phyloP scores from a whole-genome alignment of 2,329 filamentous ascomycete species.

The Lomentospora prolificans region DNA sequence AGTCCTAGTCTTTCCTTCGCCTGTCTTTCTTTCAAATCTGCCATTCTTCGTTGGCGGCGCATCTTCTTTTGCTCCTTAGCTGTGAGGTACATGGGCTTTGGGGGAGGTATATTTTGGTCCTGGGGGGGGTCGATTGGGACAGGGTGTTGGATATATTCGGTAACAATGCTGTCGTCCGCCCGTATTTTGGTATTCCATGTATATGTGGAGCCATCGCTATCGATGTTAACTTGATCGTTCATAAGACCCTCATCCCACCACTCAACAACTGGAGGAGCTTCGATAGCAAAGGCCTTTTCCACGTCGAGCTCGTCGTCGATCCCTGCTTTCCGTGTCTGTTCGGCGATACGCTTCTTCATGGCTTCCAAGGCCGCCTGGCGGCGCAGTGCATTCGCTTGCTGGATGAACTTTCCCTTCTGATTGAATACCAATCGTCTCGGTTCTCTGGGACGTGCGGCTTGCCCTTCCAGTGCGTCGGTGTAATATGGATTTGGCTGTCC shows the following conservation, averaged over 20 bases:
- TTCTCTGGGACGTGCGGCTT: conserved; percentile 47
- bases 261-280: conserved; percentile 77
- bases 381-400: conserved; percentile 81
- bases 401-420: conserved; percentile 93
- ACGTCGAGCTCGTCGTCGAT: conserved; percentile 84
- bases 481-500: conserved; percentile 63
- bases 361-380: conserved; percentile 82
- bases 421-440: conserved; percentile 80
- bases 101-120: conserved; percentile 66
- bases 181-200: conserved; percentile 52
- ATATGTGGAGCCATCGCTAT: conserved; percentile 52
- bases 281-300: conserved; percentile 81
- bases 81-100: conserved; percentile 90
- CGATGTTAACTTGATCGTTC: conserved; percentile 65
- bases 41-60: conserved; percentile 80
- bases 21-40: conserved; percentile 89
- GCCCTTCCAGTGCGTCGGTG: conserved; percentile 56
- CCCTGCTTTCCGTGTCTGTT: conserved; percentile 77
- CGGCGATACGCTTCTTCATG: conserved; percentile 89
- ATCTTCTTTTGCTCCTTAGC: conserved; percentile 85
- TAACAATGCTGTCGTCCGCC: conserved; percentile 76
- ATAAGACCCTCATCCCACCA: conserved; percentile 91
- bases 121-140: conserved; percentile 85
- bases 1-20: conserved; percentile 90
- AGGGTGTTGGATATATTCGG: conserved; percentile 85